These are phyloP conservation scores for Apiotrichum akiyoshidainum DNA, from an alignment of 1,284 basidiomycete species.

Conservation along the genomic window DNA sequence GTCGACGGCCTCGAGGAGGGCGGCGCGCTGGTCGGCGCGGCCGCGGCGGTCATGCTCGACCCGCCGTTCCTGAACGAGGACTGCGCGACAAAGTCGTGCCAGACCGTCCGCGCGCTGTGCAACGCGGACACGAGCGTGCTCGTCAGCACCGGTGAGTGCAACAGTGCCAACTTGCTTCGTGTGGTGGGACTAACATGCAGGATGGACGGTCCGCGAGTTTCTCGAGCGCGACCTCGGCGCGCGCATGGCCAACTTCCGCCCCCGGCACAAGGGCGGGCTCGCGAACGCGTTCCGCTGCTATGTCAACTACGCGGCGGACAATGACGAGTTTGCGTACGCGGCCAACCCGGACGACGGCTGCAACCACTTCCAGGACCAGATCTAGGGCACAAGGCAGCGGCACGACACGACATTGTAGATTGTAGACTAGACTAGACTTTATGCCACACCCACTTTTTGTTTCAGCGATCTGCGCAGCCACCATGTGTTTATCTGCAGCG, in stretches of 20 bases:
- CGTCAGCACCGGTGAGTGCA: conserved; percentile 6
- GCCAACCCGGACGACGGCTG: conserved; percentile 10
- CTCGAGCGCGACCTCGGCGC: conserved; percentile 3
- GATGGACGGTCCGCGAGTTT: conserved; percentile 12
- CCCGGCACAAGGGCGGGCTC: conserved; percentile 14
- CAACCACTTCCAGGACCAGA: conserved; percentile 6
- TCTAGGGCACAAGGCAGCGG: not conserved
- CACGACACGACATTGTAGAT: not conserved
- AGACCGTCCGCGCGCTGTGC: conserved; percentile 6
- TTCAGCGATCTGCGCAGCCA: too few species aligned
- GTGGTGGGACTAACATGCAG: not conserved
- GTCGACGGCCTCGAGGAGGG: conserved; percentile 1
- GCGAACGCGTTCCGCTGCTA: conserved; percentile 16
- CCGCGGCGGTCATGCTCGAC: conserved; percentile 12
- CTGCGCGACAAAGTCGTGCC: conserved; percentile 6
- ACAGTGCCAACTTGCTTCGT: not conserved
- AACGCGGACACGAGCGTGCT: conserved; percentile 7
- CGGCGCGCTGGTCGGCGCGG: not conserved
- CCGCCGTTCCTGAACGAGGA: conserved; percentile 16
- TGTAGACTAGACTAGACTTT: not conserved
- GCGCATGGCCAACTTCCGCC: conserved; percentile 9
- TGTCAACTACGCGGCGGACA: conserved; percentile 10
- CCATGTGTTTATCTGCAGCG: too few species aligned
- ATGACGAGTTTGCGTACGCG: conserved; percentile 1
- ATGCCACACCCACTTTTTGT: not conserved